Evolutionary conservation across 768 basidiomycete species (phyloP), one percentile per base, ranked within the genome.

Genomic region (Botryobasidium botryosum): DNA sequence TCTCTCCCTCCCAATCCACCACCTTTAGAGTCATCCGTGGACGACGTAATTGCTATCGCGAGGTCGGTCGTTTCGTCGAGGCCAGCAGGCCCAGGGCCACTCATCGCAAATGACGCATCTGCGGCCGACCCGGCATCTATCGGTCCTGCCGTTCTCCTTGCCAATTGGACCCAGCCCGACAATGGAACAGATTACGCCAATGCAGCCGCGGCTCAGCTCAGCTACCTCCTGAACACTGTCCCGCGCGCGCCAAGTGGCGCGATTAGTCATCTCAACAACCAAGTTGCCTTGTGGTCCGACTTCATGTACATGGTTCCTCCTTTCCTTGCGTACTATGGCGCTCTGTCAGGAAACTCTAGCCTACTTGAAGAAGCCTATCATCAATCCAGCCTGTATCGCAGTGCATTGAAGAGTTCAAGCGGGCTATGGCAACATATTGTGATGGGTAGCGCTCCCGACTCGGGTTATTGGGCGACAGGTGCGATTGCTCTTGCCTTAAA

Each of bases 231-330:
- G 20, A 53, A 65, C 26, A 56, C 51, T 2, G 79, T 72, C 3
- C 78, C 83, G 6, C 66, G 64, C 51, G 78, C 82, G 1, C 46
- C 50, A 2, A 79, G 84, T 50, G 87, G 87, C 1, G 87, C 88
- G 0, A 74, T 91, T 21, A 85, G 81, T 6, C 87, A 91, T 56
- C 70, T 83, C 0, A 61, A 66, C 31, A 64, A 68, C 12, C 60
- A 80, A 60, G 64, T 84, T 3, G 80, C 86, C 56, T 66, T 84
- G 8, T 86, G 82, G 81, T 72, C 72, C 43, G 84, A 87, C 56
- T 86, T 68, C 43, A 68, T 81, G 10, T 86, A 77, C 57, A 86
- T 86, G 85, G 79, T 78, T 0, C 85, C 85, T 1, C 82, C 84
- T 0, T 91, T 87, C 57, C 61, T 90, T 7, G 83, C 86, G 0